A percentile compares a stretch with the other conserved stretches of the same genome.
These are phyloP conservation scores for Paramecium caudatum DNA, from an alignment of 73 alveolate species.

Conservation along the genomic window DNA sequence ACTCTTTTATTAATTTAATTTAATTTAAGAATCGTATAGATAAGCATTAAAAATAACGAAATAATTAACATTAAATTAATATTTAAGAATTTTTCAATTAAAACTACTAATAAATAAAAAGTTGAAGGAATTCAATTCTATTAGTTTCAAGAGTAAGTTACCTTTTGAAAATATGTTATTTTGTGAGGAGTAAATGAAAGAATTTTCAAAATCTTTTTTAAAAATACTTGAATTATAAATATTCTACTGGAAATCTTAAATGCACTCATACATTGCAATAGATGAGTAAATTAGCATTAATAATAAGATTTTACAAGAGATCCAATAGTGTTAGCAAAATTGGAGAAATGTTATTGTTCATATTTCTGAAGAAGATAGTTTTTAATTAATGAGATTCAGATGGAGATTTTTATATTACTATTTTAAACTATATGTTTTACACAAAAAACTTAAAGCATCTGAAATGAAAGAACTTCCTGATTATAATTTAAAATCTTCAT, in stretches of 20 bases:
- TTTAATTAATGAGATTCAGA: not conserved
- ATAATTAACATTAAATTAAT: not conserved
- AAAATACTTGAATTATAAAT: not conserved
- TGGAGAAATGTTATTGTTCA: not conserved
- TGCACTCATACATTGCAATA: not conserved
- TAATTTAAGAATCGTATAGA: not conserved
- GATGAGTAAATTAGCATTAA: not conserved
- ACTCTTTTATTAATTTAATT: not conserved
- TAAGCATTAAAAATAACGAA: not conserved
- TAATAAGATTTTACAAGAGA: not conserved
- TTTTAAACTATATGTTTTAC: not conserved
- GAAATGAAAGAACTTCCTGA: constrained; percentile 31
- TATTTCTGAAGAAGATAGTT: not conserved
- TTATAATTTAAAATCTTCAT: not conserved
- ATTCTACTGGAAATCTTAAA: not conserved
- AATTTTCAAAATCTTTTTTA: not conserved
- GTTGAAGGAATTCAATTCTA: not conserved
- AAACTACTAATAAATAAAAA: not conserved
- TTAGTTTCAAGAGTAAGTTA: not conserved
- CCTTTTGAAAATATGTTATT: constrained; percentile 36
- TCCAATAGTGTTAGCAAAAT: not conserved
- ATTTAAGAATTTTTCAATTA: not conserved
- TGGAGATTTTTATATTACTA: not conserved
- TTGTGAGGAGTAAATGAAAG: constrained; percentile 22
- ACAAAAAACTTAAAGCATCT: not conserved